Evolutionary conservation across 176 grass and related monocot species (phyloP).

Genomic region (Luzula sylvatica): DNA sequence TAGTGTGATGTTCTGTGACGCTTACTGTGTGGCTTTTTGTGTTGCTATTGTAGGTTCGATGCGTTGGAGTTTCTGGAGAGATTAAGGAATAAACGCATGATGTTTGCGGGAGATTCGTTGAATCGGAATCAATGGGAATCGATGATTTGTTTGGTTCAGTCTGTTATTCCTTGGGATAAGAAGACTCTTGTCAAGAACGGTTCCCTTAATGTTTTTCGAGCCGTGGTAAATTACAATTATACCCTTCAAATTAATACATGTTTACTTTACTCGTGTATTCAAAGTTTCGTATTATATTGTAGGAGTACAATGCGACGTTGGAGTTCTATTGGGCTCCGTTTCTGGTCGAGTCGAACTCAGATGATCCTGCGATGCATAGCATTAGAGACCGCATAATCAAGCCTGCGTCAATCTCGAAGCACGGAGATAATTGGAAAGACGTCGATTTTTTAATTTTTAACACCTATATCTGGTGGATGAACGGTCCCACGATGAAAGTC

Average conservation of each 20-base stretch:
- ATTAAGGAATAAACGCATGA: slow-evolving; percentile 29
- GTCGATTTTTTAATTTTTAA: slow-evolving; percentile 60
- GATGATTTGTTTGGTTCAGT: slow-evolving; percentile 35
- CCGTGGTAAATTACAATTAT: slow-evolving; percentile 15
- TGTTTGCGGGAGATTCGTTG: slow-evolving; percentile 34
- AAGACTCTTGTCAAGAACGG: slow-evolving; percentile 23
- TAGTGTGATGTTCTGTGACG: neutral
- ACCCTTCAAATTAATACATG: neutral
- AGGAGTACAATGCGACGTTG: slow-evolving; percentile 74
- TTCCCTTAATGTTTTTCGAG: slow-evolving; percentile 18
- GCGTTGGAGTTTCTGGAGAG: slow-evolving; percentile 21
- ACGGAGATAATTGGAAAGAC: slow-evolving; percentile 45
- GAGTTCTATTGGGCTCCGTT: slow-evolving; percentile 92
- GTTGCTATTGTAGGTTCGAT: slow-evolving; percentile 18
- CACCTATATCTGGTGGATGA: slow-evolving; percentile 77
- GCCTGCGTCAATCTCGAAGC: slow-evolving; percentile 39
- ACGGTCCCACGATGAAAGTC: slow-evolving; percentile 52
- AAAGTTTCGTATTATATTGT: slow-evolving; percentile 4
- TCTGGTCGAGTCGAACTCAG: slow-evolving; percentile 64
- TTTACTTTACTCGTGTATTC: neutral
- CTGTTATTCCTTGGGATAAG: slow-evolving; percentile 17
- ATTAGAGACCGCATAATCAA: slow-evolving; percentile 38
- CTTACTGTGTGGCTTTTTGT: neutral
- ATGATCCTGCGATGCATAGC: slow-evolving; percentile 56
- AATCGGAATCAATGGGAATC: slow-evolving; percentile 43